phyloP scores from a whole-genome alignment of 108 stramenopile genomes.

The Skeletonema potamos region DNA sequence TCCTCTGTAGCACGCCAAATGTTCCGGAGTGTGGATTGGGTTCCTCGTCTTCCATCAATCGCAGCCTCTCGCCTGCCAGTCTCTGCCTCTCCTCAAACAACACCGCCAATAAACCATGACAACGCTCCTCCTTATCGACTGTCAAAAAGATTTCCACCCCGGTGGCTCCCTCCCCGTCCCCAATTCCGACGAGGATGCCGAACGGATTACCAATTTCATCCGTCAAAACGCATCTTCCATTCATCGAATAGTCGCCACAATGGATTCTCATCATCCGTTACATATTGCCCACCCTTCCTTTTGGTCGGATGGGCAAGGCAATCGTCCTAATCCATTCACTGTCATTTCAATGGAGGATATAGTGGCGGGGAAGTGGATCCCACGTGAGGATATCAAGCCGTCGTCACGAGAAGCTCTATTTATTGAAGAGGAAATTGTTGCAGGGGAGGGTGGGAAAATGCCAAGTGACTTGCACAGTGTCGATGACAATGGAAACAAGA shows the following conservation, averaged over 20 bases:
- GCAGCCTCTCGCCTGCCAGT: too few relatives aligned
- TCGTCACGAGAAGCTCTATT: neutral
- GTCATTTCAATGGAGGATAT: slow-evolving; percentile 74
- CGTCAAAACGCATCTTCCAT: slow-evolving; percentile 45
- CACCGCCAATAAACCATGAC: neutral
- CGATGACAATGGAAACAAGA: slow-evolving; percentile 4
- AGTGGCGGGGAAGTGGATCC: slow-evolving; percentile 62
- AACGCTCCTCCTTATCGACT: slow-evolving; percentile 88
- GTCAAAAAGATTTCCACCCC: slow-evolving; percentile 93
- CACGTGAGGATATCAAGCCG: slow-evolving; percentile 39
- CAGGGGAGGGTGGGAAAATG: neutral
- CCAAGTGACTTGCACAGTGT: slow-evolving; percentile 3
- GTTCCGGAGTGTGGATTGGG: too few relatives aligned
- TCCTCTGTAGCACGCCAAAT: too few relatives aligned
- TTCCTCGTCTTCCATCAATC: too few relatives aligned
- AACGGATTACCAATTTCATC: slow-evolving; percentile 76
- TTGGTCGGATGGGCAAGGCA: slow-evolving; percentile 51
- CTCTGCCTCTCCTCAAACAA: too few relatives aligned
- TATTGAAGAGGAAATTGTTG: slow-evolving; percentile 40
- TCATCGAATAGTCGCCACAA: slow-evolving; percentile 82
- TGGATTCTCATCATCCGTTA: slow-evolving; percentile 88
- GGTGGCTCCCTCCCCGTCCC: slow-evolving; percentile 91
- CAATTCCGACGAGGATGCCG: slow-evolving; percentile 78
- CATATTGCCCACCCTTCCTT: slow-evolving; percentile 95
- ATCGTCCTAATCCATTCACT: slow-evolving; percentile 84